Evolutionary conservation across 257 asterid species (phyloP).

Genomic region (Solanum corneliomulleri): DNA sequence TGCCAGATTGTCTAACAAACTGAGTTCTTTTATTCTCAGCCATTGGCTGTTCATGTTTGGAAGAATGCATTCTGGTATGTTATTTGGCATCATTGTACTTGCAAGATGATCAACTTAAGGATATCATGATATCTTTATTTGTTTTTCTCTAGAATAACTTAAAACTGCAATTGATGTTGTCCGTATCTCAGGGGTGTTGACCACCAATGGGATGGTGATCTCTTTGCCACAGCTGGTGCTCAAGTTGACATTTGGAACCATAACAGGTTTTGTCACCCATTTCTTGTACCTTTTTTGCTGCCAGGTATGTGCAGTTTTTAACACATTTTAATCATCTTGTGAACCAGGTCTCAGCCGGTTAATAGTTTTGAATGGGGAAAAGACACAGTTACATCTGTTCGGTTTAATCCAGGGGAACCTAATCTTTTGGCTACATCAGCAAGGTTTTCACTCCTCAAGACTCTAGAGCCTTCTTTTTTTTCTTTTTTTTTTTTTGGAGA

Average conservation of each 20-base stretch:
- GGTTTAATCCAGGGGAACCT: conserved; percentile 95
- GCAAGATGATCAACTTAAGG: neutral
- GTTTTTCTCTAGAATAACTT: neutral
- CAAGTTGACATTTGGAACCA: conserved; percentile 96
- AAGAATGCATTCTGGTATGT: conserved; percentile 77
- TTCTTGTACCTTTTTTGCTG: neutral
- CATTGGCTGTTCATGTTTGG: conserved; percentile 60
- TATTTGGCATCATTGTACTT: neutral
- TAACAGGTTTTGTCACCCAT: conserved; percentile 44
- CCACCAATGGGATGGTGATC: conserved; percentile 83
- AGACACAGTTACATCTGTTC: conserved; percentile 59
- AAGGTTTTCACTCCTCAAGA: conserved; percentile 35
- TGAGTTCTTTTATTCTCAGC: conserved; percentile 29
- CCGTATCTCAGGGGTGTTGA: conserved; percentile 68
- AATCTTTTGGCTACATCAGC: conserved; percentile 76
- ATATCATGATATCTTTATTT: neutral
- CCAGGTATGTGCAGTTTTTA: neutral
- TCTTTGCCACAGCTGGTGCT: conserved; percentile 96
- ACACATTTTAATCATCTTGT: conserved; percentile 4
- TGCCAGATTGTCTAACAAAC: neutral
- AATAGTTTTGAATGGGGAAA: conserved; percentile 80
- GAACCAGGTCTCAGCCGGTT: conserved; percentile 84
- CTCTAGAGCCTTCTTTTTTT: neutral
- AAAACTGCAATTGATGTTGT: neutral
- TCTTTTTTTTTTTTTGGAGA: neutral